These are phyloP conservation scores for Tuber aestivum DNA, from an alignment of 495 filamentous ascomycete species.

Conservation along the genomic window DNA sequence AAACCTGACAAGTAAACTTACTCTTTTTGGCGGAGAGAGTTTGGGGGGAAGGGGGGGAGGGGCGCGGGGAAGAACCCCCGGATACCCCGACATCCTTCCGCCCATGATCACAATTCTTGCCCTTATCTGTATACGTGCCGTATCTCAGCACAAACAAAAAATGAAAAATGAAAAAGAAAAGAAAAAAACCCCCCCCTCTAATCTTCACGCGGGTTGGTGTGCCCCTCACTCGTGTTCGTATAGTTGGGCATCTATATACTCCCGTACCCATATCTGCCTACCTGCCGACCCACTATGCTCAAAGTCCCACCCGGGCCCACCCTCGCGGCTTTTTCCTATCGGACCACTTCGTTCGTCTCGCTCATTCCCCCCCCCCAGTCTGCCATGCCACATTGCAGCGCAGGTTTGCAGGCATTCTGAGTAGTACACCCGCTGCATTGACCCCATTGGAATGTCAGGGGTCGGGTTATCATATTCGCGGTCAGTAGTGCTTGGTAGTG, in stretches of 20 bases:
- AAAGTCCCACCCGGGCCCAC: background rate
- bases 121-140: background rate
- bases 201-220: background rate
- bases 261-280: background rate
- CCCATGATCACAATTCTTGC: background rate
- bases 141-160: background rate
- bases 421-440: background rate
- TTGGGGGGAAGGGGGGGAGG: background rate
- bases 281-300: background rate
- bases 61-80: background rate
- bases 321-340: background rate
- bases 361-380: background rate
- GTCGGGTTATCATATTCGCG: background rate
- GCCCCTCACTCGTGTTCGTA: background rate
- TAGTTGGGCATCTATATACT: background rate
- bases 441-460: background rate
- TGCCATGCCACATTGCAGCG: background rate
- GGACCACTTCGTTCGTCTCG: background rate
- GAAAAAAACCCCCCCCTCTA: too few relatives aligned
- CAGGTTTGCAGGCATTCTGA: background rate
- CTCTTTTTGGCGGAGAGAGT: background rate
- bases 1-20: background rate
- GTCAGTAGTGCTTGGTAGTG: background rate
- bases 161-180: background rate
- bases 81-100: background rate